Evolutionary conservation across 2,329 filamentous ascomycete genomes (phyloP).

Genomic region (Colletotrichum lupini): DNA sequence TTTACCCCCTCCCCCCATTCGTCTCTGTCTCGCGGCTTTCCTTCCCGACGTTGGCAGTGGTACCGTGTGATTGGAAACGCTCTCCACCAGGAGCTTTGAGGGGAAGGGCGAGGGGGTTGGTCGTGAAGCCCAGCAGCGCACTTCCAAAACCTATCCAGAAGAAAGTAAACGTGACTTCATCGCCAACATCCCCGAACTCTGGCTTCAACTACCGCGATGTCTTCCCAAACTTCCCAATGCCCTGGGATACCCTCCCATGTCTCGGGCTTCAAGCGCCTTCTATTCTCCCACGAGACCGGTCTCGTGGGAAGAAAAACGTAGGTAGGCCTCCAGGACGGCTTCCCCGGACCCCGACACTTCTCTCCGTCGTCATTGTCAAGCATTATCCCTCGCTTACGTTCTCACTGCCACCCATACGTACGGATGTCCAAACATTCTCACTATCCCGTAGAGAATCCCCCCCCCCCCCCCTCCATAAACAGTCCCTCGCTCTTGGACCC

Average conservation of each 20-base stretch:
- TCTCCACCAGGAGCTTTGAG: not conserved
- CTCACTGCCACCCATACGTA: not conserved
- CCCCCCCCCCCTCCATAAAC: not conserved
- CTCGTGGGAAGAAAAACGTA: not conserved
- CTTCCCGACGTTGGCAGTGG: not conserved
- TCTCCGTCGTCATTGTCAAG: conserved; percentile 3
- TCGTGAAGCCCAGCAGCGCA: not conserved
- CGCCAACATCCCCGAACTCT: not conserved
- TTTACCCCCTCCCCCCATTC: not conserved
- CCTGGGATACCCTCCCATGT: not conserved
- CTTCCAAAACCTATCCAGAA: not conserved
- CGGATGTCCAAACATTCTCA: not conserved
- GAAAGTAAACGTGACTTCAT: not conserved
- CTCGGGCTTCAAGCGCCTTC: not conserved
- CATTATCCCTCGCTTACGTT: conserved; percentile 14
- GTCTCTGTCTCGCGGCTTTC: not conserved
- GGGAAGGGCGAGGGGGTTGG: not conserved
- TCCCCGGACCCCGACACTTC: not conserved
- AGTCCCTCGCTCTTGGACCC: not conserved
- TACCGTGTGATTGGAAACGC: not conserved
- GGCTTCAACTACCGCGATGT: not conserved
- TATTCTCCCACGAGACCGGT: no score
- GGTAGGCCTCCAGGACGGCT: not conserved
- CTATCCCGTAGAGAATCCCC: not conserved
- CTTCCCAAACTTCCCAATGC: not conserved